These are phyloP conservation scores for Hanseniaspora uvarum DNA, from an alignment of 1,139 yeast genomes.

Conservation along the genomic window DNA sequence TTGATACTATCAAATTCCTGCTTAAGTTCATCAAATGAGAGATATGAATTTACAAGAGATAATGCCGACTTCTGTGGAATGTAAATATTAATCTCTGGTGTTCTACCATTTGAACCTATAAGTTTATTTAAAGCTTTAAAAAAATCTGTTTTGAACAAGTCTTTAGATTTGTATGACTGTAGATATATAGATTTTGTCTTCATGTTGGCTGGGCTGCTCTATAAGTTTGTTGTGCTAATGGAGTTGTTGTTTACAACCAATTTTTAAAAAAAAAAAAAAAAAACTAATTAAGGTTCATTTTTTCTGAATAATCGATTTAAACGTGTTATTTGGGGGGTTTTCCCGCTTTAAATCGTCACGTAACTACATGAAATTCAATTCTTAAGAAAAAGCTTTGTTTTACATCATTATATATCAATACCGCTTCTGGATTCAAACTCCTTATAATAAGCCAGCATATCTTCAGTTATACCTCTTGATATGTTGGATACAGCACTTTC, in stretches of 20 bases:
- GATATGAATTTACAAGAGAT: slow-evolving; percentile 1
- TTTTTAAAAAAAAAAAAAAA: not conserved
- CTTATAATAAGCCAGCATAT: slow-evolving; percentile 68
- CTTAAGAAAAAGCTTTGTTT: not conserved
- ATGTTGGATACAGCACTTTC: slow-evolving; percentile 56
- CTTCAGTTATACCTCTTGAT: slow-evolving; percentile 68
- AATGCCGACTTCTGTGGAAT: slow-evolving; percentile 8
- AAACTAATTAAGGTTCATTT: not conserved
- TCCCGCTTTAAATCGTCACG: not conserved
- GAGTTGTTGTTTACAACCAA: not conserved
- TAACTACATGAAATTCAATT: not conserved
- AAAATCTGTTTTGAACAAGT: not conserved
- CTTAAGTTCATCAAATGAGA: slow-evolving; percentile 3
- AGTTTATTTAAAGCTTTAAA: not conserved
- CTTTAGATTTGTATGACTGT: slow-evolving; percentile 3
- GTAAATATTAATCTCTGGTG: not conserved
- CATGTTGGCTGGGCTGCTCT: not conserved
- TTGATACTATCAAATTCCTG: not conserved
- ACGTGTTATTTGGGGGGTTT: not conserved
- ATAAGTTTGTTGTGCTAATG: not conserved
- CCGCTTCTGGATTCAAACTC: slow-evolving; percentile 41
- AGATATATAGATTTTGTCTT: not conserved
- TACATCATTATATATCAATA: not conserved
- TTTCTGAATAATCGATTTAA: not conserved
- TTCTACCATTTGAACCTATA: not conserved